Conservation (phyloP, 1,284 basidiomycete species). For the Naganishia sp. region DNA sequence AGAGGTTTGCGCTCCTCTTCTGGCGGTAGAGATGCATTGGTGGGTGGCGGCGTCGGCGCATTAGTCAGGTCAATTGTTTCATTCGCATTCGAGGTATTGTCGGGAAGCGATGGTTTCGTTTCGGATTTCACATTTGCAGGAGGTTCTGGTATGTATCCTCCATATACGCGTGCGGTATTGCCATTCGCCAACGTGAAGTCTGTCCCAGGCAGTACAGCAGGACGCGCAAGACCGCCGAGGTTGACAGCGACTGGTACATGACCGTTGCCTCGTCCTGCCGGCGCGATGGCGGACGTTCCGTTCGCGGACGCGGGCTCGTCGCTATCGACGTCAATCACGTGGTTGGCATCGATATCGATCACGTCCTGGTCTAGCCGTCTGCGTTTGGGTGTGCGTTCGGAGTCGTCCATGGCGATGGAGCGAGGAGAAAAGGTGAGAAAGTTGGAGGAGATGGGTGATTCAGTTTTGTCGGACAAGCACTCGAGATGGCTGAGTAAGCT, state of each 20-base stretch:
- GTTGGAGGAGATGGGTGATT: too few relatives aligned
- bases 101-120: background rate
- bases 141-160: background rate
- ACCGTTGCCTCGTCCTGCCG: background rate
- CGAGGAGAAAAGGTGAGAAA: background rate
- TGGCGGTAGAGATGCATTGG: conserved; percentile 26
- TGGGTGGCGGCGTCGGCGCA: conserved; percentile 42
- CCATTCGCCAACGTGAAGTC: background rate
- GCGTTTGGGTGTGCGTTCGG: conserved; percentile 10
- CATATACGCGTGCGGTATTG: background rate
- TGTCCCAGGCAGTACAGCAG: background rate
- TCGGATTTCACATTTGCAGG: conserved; percentile 2
- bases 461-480: too few relatives aligned
- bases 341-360: conserved; percentile 3
- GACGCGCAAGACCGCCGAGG: background rate
- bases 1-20: conserved; percentile 54
- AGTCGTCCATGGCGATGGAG: conserved; percentile 6
- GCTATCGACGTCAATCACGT: conserved; percentile 12
- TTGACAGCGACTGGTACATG: conserved; percentile 4
- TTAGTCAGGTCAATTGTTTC: conserved; percentile 39
- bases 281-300: background rate
- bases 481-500: too few relatives aligned
- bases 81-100: conserved; percentile 1
- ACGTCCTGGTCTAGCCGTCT: conserved; percentile 1
- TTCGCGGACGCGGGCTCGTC: background rate